Conservation (phyloP, 495 filamentous ascomycete genomes). For the Daldinia caldariorum region DNA sequence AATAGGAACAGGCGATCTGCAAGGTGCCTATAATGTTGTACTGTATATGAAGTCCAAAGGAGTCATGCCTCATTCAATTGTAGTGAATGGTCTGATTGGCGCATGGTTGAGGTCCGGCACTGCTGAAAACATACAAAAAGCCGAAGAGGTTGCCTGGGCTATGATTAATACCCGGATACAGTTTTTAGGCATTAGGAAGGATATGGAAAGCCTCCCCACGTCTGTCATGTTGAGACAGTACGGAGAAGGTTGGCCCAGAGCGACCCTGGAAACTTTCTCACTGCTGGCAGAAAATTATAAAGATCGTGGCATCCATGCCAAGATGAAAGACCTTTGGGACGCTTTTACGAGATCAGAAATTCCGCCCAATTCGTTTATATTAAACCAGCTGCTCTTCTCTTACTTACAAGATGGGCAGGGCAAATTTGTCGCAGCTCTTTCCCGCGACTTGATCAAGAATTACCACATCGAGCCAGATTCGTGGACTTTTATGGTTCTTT, state of each 20-base stretch:
- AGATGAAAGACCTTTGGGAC: slow-evolving; percentile 66
- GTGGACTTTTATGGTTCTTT: slow-evolving; percentile 76
- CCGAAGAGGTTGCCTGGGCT: slow-evolving; percentile 76
- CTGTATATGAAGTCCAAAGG: slow-evolving; percentile 73
- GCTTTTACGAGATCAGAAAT: slow-evolving; percentile 68
- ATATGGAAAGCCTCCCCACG: slow-evolving; percentile 41
- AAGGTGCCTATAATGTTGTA: slow-evolving; percentile 73
- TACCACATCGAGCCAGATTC: slow-evolving; percentile 66
- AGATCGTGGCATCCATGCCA: slow-evolving; percentile 64
- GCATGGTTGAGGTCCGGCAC: slow-evolving; percentile 74
- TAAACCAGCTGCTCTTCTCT: slow-evolving; percentile 78
- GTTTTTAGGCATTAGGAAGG: slow-evolving; percentile 59
- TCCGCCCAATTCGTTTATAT: slow-evolving; percentile 71
- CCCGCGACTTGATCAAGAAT: slow-evolving; percentile 53
- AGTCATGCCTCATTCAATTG: slow-evolving; percentile 70
- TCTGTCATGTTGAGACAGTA: slow-evolving; percentile 51
- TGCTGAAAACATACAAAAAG: slow-evolving; percentile 63
- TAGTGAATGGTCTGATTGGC: slow-evolving; percentile 79
- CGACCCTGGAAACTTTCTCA: slow-evolving; percentile 79
- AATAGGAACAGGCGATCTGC: slow-evolving; percentile 74
- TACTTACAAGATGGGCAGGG: slow-evolving; percentile 63
- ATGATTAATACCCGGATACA: slow-evolving; percentile 77
- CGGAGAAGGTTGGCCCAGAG: slow-evolving; percentile 51
- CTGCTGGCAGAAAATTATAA: slow-evolving; percentile 77
- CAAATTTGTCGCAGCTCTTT: slow-evolving; percentile 64